Conservation (phyloP, 202 grass and related monocot species). For the Setaria italica region DNA sequence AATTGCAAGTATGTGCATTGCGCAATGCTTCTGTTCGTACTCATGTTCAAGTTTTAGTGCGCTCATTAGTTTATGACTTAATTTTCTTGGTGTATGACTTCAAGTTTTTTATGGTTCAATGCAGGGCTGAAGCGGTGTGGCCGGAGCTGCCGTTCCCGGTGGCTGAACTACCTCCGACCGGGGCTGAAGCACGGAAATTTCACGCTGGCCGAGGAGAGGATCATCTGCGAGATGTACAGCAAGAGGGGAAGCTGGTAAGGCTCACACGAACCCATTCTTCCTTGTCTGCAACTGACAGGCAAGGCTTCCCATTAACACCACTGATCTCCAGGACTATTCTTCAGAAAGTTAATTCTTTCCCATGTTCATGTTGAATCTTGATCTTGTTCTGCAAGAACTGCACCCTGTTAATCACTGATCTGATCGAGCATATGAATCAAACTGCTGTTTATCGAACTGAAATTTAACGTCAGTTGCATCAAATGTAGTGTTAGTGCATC, state of each 20-base stretch:
- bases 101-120: not conserved
- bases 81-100: not conserved
- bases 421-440: not conserved
- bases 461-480: not conserved
- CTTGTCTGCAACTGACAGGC: not conserved
- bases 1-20: not conserved
- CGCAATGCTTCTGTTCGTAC: not conserved
- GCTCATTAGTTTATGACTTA: not conserved
- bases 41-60: not conserved
- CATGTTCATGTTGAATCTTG: not conserved
- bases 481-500: not conserved
- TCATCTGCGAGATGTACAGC: conserved; percentile 60
- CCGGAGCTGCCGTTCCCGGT: conserved; percentile 65
- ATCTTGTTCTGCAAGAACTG: not conserved
- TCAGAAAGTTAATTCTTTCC: not conserved
- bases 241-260: conserved; percentile 58
- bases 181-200: conserved; percentile 61
- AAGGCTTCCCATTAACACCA: not conserved
- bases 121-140: conserved; percentile 56
- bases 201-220: conserved; percentile 51
- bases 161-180: conserved; percentile 65
- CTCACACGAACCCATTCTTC: not conserved
- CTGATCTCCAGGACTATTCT: not conserved
- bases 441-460: not conserved
- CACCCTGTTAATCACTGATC: conserved; percentile 7